Evolutionary conservation across 2,329 filamentous ascomycete genomes (phyloP).

Genomic region (Ceratocystis smalleyi): DNA sequence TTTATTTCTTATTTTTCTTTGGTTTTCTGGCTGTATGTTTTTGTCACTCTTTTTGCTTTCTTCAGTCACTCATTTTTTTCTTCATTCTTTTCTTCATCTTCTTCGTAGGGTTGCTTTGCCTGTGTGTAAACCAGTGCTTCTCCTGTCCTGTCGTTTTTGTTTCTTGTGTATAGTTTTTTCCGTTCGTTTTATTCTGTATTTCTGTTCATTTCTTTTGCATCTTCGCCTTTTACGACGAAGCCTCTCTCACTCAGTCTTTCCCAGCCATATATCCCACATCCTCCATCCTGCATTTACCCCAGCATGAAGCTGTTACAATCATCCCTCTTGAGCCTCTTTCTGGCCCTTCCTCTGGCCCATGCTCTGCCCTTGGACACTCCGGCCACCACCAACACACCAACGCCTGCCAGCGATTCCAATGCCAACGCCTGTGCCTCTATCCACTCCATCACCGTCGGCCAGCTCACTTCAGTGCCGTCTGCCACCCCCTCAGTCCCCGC

Average conservation of each 20-base stretch:
- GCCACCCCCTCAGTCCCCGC: conserved; percentile 25
- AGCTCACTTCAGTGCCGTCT: conserved; percentile 9
- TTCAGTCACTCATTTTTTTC: neutral
- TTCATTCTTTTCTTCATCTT: neutral
- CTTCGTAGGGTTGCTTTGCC: neutral
- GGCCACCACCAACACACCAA: neutral
- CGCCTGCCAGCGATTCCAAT: neutral
- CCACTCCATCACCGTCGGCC: neutral
- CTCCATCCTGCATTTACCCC: neutral
- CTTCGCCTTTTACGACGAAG: neutral
- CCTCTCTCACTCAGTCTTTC: neutral
- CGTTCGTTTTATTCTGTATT: conserved; percentile 3
- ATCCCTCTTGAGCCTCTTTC: neutral
- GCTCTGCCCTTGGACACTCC: conserved; percentile 1
- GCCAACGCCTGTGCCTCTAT: conserved; percentile 4
- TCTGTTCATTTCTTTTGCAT: conserved; percentile 1
- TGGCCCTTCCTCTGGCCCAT: neutral
- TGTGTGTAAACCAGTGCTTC: neutral
- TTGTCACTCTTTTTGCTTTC: neutral
- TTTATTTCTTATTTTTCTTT: neutral
- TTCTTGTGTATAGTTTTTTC: conserved; percentile 4
- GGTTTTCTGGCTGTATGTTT: neutral
- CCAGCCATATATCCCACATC: neutral
- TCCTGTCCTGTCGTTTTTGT: conserved; percentile 1
- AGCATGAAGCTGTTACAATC: neutral